phyloP scores from a whole-genome alignment of 2,329 filamentous ascomycete species.

The Trichoderma guizhouense region DNA sequence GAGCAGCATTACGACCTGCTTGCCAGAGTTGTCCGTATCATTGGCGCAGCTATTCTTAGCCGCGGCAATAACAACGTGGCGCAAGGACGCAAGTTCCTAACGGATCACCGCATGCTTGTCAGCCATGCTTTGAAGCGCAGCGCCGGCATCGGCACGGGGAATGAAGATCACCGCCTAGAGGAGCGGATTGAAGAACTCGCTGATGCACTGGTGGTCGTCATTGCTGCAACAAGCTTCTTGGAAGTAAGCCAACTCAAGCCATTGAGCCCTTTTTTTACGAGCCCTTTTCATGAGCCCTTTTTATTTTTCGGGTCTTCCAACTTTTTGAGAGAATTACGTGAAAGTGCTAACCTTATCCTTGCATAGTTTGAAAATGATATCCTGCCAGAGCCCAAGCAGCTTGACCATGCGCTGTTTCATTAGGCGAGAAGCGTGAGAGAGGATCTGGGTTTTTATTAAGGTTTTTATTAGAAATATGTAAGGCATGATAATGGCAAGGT shows the following conservation, averaged over 20 bases:
- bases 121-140: constrained; percentile 87
- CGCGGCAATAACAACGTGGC: constrained; percentile 79
- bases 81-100: constrained; percentile 75
- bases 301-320: background rate
- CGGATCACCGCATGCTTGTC: constrained; percentile 78
- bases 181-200: constrained; percentile 72
- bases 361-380: constrained; percentile 41
- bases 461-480: constrained; percentile 3
- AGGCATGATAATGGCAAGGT: constrained; percentile 3
- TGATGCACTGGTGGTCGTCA: constrained; percentile 79
- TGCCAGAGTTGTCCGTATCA: constrained; percentile 73
- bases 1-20: constrained; percentile 82
- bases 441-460: background rate
- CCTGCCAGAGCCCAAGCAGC: constrained; percentile 32
- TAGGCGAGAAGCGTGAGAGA: background rate
- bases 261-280: background rate
- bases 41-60: constrained; percentile 77
- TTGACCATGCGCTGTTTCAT: constrained; percentile 40
- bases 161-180: constrained; percentile 43
- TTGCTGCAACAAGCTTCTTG: constrained; percentile 78
- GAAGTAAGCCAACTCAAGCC: constrained; percentile 58
- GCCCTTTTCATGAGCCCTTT: no score
- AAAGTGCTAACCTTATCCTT: background rate
- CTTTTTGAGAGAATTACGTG: background rate
- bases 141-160: constrained; percentile 65